Evolutionary conservation across 2,329 filamentous ascomycete genomes (phyloP).

Genomic region (Fusarium austroafricanum): DNA sequence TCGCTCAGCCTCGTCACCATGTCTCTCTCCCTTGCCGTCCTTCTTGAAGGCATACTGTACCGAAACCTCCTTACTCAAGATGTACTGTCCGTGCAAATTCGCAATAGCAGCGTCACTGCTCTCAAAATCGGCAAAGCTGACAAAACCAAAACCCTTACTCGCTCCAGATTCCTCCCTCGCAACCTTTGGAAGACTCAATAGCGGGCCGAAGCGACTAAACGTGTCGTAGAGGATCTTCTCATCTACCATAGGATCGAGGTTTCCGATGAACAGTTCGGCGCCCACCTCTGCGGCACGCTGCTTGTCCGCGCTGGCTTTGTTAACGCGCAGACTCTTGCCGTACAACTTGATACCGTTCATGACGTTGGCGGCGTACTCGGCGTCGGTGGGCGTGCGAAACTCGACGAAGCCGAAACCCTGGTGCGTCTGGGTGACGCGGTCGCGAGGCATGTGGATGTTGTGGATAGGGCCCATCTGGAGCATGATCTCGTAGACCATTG

Average conservation of each 20-base stretch:
- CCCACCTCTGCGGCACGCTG: conserved; percentile 93
- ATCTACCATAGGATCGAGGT: conserved; percentile 92
- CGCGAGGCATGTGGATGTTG: conserved; percentile 98
- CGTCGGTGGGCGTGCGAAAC: conserved; percentile 94
- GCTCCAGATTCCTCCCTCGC: conserved; percentile 89
- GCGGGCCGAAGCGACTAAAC: conserved; percentile 89
- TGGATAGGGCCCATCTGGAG: conserved; percentile 96
- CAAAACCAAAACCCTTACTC: conserved; percentile 96
- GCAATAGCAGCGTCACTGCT: conserved; percentile 90
- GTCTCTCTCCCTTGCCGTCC: conserved; percentile 95
- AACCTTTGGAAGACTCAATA: conserved; percentile 88
- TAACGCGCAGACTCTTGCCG: conserved; percentile 95
- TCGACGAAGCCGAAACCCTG: conserved; percentile 99
- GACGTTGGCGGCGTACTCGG: conserved; percentile 94
- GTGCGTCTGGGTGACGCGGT: conserved; percentile 95
- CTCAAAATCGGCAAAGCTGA: conserved; percentile 93
- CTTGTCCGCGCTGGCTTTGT: conserved; percentile 93
- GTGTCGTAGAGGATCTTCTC: conserved; percentile 96
- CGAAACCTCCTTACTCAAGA: conserved; percentile 95
- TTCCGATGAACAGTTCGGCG: conserved; percentile 96
- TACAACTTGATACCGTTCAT: conserved; percentile 96
- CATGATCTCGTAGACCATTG: conserved; percentile 97
- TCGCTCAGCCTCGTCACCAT: conserved; percentile 93
- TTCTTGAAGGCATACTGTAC: conserved; percentile 99
- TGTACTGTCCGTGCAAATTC: conserved; percentile 95